A percentile compares a stretch with the other conserved stretches of the same genome.
Evolutionary conservation across 345 rosid genomes (phyloP).

Genomic region (Eucalyptus coolabah): DNA sequence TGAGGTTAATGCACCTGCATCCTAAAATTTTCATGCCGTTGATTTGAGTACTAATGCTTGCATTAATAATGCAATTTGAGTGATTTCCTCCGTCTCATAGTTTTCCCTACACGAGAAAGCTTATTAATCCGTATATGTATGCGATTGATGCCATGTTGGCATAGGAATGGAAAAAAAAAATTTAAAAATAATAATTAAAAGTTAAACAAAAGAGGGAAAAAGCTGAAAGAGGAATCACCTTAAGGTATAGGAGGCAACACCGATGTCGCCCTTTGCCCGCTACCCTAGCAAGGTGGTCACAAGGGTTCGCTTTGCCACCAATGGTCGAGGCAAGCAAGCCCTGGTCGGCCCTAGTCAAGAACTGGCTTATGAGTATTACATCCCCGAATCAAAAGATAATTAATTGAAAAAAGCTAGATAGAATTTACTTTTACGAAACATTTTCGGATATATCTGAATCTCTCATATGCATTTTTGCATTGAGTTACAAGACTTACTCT

Average conservation of each 20-base stretch:
- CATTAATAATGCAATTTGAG: not conserved
- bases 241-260: not conserved
- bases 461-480: not conserved
- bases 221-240: too few species aligned
- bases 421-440: not conserved
- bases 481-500: not conserved
- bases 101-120: not conserved
- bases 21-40: too few species aligned
- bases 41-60: not conserved
- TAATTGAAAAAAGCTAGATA: not conserved
- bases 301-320: not conserved
- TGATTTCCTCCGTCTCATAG: not conserved
- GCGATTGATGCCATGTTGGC: too few species aligned
- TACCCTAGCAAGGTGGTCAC: accelerated
- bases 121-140: accelerated
- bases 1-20: not conserved
- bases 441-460: accelerated
- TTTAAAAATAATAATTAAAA: too few species aligned
- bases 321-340: not conserved
- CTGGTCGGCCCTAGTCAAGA: not conserved
- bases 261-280: not conserved
- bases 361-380: not conserved
- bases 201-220: too few species aligned
- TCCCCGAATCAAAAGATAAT: not conserved
- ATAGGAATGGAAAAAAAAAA: not conserved